Base-by-base conservation (phyloP, 495 filamentous ascomycete species). In the Cercophora newfieldiana region DNA sequence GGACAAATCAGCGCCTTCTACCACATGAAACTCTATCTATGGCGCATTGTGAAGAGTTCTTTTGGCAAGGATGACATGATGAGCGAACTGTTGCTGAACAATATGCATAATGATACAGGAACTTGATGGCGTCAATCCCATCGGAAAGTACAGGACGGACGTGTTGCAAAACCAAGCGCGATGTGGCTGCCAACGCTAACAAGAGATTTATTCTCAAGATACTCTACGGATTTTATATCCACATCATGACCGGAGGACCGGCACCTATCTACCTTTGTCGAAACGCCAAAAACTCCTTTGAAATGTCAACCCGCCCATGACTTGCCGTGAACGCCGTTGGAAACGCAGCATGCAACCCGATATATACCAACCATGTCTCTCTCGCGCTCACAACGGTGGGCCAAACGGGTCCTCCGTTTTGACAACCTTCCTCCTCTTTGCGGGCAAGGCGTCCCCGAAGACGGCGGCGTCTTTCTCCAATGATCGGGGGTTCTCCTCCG, bases 351-450 rank as follows among this genome's bases (percentile, higher is more conserved):
- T 33, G 55, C 55, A 57, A 33, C 30, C 25, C 55, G n/a, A 28
- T 57, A 57, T 22, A n/a, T n/a, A n/a, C n/a, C n/a, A n/a, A 22
- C 18, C 54, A 31, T 30, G 7, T 26, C 59, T 24, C 10, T n/a
- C 6, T 2, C n/a, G 12, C 18, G 30, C 49, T 65, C 59, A 69
- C 33, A 74, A 61, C 29, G 74, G 76, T 30, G 83, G 83, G 18
- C 88, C 88, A 75, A 86, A 86, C 1, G 79, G 64, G 72, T 89
- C 87, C 22, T 86, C 86, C 10, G 78, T 81, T 51, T 80, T 80
- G 63, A 79, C 66, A 70, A 87, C 67, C 74, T 87, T 90, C 71
- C 87, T 75, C 77, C 85, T 86, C 81, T 90, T 90, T 7, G 78
- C 71, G 37, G 50, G 26, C 50, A 69, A 54, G 3, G 57, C 71